Percentiles rank a stretch among this genome's conserved stretches.
Conservation (phyloP, 2,329 filamentous ascomycete species). For the Sporothrix globosa region DNA sequence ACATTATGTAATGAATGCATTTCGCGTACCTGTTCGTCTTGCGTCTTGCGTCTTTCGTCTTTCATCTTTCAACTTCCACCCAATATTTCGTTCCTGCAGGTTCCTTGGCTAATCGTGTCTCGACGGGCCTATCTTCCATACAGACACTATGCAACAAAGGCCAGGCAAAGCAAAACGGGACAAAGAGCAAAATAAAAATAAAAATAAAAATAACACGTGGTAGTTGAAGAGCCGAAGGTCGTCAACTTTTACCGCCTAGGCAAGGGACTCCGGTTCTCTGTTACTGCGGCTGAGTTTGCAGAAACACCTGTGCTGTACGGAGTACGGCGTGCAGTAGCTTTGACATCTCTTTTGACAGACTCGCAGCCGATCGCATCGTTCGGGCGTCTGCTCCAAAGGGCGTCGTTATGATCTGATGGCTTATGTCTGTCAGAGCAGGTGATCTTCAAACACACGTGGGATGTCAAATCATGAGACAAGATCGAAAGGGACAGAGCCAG, state of each 20-base stretch:
- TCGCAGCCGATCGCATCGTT: conserved; percentile 15
- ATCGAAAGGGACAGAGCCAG: neutral
- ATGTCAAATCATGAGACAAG: conserved; percentile 5
- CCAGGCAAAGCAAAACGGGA: neutral
- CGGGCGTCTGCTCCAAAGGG: neutral
- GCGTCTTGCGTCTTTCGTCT: neutral
- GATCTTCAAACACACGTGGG: neutral
- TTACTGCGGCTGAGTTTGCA: neutral
- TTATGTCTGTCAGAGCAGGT: neutral
- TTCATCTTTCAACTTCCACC: neutral
- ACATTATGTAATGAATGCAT: neutral
- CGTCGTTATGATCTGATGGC: neutral
- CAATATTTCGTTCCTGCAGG: neutral
- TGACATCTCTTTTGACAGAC: neutral
- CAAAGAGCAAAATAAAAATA: neutral
- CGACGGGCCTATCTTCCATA: conserved; percentile 17
- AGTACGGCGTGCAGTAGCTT: conserved; percentile 2
- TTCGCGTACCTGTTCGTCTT: neutral
- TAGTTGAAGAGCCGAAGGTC: neutral
- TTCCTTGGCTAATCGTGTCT: conserved; percentile 13
- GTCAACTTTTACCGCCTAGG: neutral
- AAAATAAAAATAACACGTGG: too few relatives aligned
- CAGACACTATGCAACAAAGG: conserved; percentile 10
- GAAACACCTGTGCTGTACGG: neutral
- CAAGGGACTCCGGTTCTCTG: neutral